Evolutionary conservation across 257 asterid species (phyloP).

Genomic region (Leptodermis oblonga): DNA sequence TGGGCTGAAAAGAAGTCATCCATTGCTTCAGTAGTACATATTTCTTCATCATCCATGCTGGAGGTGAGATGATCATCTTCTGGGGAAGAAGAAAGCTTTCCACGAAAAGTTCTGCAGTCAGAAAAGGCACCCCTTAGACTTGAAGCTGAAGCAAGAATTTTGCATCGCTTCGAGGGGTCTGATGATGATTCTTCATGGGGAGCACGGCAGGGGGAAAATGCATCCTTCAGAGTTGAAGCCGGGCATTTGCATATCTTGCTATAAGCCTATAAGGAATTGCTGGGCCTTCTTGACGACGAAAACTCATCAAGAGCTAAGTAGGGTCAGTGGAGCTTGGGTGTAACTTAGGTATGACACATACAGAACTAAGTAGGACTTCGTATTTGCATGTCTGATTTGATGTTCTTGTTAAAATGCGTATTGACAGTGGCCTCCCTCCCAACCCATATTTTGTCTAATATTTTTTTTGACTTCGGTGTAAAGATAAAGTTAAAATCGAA

Average conservation of each 20-base stretch:
- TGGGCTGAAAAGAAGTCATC: conserved; percentile 38
- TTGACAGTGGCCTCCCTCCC: conserved; percentile 46
- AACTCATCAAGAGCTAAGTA: conserved; percentile 31
- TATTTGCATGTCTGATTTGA: neutral
- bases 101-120: conserved; percentile 29
- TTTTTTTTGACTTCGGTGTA: conserved; percentile 42
- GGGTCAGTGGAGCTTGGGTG: no score
- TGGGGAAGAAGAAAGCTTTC: conserved; percentile 29
- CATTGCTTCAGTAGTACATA: conserved; percentile 13
- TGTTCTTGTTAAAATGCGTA: conserved; percentile 23
- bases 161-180: conserved; percentile 17
- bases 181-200: conserved; percentile 16
- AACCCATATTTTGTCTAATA: conserved; percentile 28
- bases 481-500: conserved; percentile 52
- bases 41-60: conserved; percentile 55
- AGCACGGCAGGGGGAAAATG: no score
- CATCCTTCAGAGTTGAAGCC: no score
- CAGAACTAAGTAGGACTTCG: conserved; percentile 4
- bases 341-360: conserved; percentile 17
- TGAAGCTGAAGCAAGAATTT: no score
- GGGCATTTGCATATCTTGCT: conserved; percentile 48
- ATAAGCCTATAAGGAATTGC: conserved; percentile 37
- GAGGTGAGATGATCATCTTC: conserved; percentile 40
- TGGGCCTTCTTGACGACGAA: conserved; percentile 43
- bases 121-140: conserved; percentile 20